Base-by-base conservation (phyloP, 148 eudicot species). In the Chenopodium formosanum region DNA sequence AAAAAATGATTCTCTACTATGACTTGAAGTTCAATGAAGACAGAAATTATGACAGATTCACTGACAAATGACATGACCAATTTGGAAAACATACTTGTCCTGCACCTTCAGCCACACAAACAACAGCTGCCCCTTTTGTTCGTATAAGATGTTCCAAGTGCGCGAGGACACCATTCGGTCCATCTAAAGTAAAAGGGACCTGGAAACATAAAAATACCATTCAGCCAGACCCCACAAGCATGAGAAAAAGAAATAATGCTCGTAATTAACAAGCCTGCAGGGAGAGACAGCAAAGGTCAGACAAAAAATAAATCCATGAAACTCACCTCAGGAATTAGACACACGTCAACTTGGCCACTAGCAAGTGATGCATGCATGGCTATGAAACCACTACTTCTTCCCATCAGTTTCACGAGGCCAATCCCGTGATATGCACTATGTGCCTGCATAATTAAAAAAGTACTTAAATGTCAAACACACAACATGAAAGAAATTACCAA, bases 311-410 rank as follows among this genome's bases (percentile, higher is more conserved):
- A 64, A 22, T 66, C 66, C 37, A 8, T 27, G 47, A 25, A 80
- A 74, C 78, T 74, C 63, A 88, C 90, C 87, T 88, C 90, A 80
- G 90, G 90, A 50, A 88, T 86, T 64, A 88, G 86, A 78, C 90
- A 88, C 80, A 86, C 79, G 52, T 88, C 90, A 58, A 84, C 87
- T 79, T 88, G 88, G 70, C 90, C 88, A 84, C 90, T 88, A 31
- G 88, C 89, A 53, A 88, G 90, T 73, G 90, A 86, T n/a, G 90
- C 90, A 82, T 88, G 85, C 87, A 88, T 86, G 65, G 90, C 90
- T 69, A 88, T 88, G 85, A 84, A 86, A 65, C 90, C 90, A 75
- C 88, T 88, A 86, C 90, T 88, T 86, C 90, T 87, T 47, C 90
- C 90, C 90, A 88, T 88, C 83, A 88, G 79, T 84, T 88, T 88